phyloP scores from a whole-genome alignment of 768 basidiomycete genomes.

The Gymnopilus junonius region DNA sequence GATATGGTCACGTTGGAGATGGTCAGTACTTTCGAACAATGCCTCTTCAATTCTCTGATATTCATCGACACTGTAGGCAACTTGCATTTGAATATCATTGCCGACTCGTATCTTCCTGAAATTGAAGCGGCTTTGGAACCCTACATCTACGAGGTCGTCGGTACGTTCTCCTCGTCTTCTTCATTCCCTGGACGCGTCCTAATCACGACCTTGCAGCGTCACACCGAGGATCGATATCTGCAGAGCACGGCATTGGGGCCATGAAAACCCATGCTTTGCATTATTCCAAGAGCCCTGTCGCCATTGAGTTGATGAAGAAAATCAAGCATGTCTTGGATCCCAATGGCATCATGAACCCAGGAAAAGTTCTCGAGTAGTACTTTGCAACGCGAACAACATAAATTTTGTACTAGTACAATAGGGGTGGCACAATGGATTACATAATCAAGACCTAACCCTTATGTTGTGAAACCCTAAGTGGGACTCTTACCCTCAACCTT shows the following conservation, averaged over 20 bases:
- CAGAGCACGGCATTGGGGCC: constrained; percentile 96
- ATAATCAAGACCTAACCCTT: constrained; percentile 40
- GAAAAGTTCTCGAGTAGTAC: constrained; percentile 67
- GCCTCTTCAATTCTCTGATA: neutral
- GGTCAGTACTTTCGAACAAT: constrained; percentile 52
- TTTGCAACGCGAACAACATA: neutral
- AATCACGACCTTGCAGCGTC: constrained; percentile 50
- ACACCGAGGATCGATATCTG: constrained; percentile 90
- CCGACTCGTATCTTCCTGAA: constrained; percentile 80
- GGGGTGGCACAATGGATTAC: constrained; percentile 10
- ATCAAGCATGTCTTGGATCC: constrained; percentile 92
- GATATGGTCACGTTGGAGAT: constrained; percentile 97
- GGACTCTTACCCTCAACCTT: constrained; percentile 50
- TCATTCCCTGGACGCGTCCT: neutral
- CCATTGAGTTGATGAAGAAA: constrained; percentile 88
- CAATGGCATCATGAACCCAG: constrained; percentile 90
- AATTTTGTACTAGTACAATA: neutral
- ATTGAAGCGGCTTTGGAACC: constrained; percentile 91
- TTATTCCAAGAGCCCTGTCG: constrained; percentile 82
- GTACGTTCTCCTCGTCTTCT: constrained; percentile 45
- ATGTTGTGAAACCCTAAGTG: constrained; percentile 35
- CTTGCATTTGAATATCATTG: constrained; percentile 90
- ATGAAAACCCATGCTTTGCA: constrained; percentile 91
- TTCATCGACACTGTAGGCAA: constrained; percentile 61
- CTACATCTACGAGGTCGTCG: constrained; percentile 90